Evolutionary conservation across 2,329 filamentous ascomycete genomes (phyloP).

Genomic region (Ascochyta pisi): DNA sequence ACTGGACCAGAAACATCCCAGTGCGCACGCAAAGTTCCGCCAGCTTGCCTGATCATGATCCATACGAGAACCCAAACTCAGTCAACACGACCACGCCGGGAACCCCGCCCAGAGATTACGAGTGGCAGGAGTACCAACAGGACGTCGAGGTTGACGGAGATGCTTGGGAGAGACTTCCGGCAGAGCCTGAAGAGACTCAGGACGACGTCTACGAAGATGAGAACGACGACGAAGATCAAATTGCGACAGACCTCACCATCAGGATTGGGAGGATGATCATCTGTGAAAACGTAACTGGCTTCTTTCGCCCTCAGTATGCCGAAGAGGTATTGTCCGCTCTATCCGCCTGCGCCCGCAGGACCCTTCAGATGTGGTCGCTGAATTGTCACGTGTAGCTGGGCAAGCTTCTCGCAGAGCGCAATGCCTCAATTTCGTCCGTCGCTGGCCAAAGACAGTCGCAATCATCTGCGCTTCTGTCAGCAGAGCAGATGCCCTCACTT

Average conservation of each 20-base stretch:
- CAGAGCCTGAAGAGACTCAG: slow-evolving; percentile 46
- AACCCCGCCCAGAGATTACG: slow-evolving; percentile 48
- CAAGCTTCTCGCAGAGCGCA: slow-evolving; percentile 47
- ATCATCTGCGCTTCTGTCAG: slow-evolving; percentile 44
- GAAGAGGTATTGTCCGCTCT: slow-evolving; percentile 47
- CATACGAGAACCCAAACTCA: slow-evolving; percentile 37
- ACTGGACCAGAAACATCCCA: slow-evolving; percentile 49
- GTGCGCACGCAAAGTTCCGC: slow-evolving; percentile 39
- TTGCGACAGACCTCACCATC: slow-evolving; percentile 48
- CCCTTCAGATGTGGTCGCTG: slow-evolving; percentile 26
- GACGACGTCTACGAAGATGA: slow-evolving; percentile 50
- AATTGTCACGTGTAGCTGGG: slow-evolving; percentile 43
- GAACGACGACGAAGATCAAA: slow-evolving; percentile 49
- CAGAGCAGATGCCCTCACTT: slow-evolving; percentile 48
- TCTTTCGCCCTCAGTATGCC: slow-evolving; percentile 49
- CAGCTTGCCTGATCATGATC: slow-evolving; percentile 33
- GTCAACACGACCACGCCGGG: slow-evolving; percentile 46
- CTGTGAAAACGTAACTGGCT: slow-evolving; percentile 49
- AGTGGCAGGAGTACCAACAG: slow-evolving; percentile 50
- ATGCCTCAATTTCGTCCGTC: slow-evolving; percentile 40
- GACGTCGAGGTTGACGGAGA: slow-evolving; percentile 47
- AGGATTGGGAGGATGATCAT: slow-evolving; percentile 50
- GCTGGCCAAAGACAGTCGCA: slow-evolving; percentile 46
- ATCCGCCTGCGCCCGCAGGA: slow-evolving; percentile 17
- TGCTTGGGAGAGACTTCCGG: slow-evolving; percentile 46